Conservation (phyloP, 805 yeast species). For the Candida krabiensis region DNA sequence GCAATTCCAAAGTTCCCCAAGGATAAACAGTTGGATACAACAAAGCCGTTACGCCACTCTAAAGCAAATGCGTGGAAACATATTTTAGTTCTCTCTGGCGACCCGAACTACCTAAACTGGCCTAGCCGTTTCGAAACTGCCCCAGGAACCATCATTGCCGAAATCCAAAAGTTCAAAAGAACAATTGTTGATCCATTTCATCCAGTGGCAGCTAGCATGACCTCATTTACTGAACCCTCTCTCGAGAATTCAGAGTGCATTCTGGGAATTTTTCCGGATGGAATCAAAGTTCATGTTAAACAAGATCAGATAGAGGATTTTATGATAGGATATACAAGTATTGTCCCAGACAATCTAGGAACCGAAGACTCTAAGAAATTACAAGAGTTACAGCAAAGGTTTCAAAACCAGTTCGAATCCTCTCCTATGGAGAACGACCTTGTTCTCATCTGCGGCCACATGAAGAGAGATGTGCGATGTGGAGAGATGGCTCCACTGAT, state of each 20-base stretch:
- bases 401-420: slow-evolving; percentile 13
- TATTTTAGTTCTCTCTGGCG: slow-evolving; percentile 50
- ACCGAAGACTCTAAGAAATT: slow-evolving; percentile 8
- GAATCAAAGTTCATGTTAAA: slow-evolving; percentile 38
- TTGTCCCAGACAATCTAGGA: slow-evolving; percentile 25
- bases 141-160: slow-evolving; percentile 44
- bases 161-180: slow-evolving; percentile 37
- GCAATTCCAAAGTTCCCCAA: slow-evolving; percentile 41
- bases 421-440: slow-evolving; percentile 28
- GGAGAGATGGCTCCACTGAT: slow-evolving; percentile 65
- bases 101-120: slow-evolving; percentile 39
- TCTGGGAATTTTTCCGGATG: slow-evolving; percentile 52
- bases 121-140: slow-evolving; percentile 51
- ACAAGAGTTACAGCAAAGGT: slow-evolving; percentile 11
- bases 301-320: slow-evolving; percentile 33
- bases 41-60: slow-evolving; percentile 45
- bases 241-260: slow-evolving; percentile 25
- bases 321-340: slow-evolving; percentile 41
- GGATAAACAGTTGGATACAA: slow-evolving; percentile 41
- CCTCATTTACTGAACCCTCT: slow-evolving; percentile 29
- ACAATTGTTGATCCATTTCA: slow-evolving; percentile 39
- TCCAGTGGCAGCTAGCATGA: slow-evolving; percentile 53
- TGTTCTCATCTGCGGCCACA: slow-evolving; percentile 66
- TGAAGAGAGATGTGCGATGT: slow-evolving; percentile 62
- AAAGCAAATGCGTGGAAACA: slow-evolving; percentile 56